Conservation (phyloP, 345 rosid species). For the Citrus australasica region DNA sequence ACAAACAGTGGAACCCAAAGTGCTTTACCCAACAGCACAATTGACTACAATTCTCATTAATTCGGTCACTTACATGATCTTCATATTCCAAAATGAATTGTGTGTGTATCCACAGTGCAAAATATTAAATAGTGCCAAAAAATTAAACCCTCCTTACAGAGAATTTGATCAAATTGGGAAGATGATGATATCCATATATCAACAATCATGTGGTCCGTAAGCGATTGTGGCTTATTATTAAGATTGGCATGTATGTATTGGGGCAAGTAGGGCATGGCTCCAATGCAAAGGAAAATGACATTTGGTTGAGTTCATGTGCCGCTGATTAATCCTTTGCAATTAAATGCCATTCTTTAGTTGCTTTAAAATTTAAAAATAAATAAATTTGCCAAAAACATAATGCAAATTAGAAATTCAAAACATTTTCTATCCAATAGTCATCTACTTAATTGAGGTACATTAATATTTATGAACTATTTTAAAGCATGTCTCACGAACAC, state of each 20-base stretch:
- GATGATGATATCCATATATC: not conserved
- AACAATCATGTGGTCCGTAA: constrained; percentile 7
- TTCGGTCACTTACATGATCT: not conserved
- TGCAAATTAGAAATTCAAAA: no score
- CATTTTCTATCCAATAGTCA: no score
- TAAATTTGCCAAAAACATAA: no score
- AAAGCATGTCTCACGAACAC: no score
- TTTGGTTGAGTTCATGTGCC: not conserved
- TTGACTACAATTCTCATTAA: not conserved
- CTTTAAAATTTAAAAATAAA: no score
- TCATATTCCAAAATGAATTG: no score
- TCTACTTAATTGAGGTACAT: no score
- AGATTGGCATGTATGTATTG: not conserved
- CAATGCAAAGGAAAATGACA: constrained; percentile 3
- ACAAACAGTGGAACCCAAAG: not conserved
- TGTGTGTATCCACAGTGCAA: no score
- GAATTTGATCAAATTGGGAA: not conserved
- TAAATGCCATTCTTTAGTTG: not conserved
- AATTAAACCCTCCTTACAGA: not conserved
- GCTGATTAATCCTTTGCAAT: not conserved
- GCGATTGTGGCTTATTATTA: not conserved
- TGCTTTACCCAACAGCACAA: not conserved
- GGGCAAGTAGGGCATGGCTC: constrained; percentile 5
- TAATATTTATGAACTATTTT: no score
- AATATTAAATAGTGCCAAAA: no score